These are phyloP conservation scores for Cronartium quercuum DNA, from an alignment of 1,284 basidiomycete species.

Conservation along the genomic window DNA sequence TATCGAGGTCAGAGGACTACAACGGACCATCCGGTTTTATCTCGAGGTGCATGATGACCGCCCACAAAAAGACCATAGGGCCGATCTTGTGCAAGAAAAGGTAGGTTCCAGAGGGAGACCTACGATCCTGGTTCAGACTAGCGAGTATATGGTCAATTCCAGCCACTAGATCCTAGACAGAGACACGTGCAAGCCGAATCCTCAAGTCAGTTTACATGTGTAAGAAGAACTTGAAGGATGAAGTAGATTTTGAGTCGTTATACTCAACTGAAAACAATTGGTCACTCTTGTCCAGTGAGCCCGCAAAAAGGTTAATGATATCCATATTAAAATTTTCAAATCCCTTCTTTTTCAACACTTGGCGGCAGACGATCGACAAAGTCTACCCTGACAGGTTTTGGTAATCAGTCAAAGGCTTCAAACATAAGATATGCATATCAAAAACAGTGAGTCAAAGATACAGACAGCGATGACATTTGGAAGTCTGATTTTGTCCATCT, in stretches of 20 bases:
- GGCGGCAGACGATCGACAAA: slow-evolving; percentile 19
- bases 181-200: neutral
- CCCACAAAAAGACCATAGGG: neutral
- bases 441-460: neutral
- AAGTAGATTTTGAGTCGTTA: neutral
- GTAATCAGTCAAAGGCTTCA: neutral
- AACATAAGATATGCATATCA: neutral
- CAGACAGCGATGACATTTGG: slow-evolving; percentile 24
- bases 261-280: slow-evolving; percentile 42
- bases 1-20: neutral
- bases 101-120: neutral
- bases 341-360: slow-evolving; percentile 20
- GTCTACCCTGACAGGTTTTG: slow-evolving; percentile 1
- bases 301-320: slow-evolving; percentile 43
- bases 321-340: slow-evolving; percentile 43
- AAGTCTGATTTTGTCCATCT: slow-evolving; percentile 30
- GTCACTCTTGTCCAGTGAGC: slow-evolving; percentile 43
- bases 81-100: neutral
- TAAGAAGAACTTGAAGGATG: neutral
- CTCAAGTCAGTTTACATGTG: neutral
- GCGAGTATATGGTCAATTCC: slow-evolving; percentile 43
- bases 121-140: slow-evolving; percentile 38
- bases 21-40: neutral
- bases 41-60: neutral
- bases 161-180: slow-evolving; percentile 44